These are phyloP conservation scores for Fusarium redolens DNA, from an alignment of 2,329 filamentous ascomycete genomes.

Conservation along the genomic window DNA sequence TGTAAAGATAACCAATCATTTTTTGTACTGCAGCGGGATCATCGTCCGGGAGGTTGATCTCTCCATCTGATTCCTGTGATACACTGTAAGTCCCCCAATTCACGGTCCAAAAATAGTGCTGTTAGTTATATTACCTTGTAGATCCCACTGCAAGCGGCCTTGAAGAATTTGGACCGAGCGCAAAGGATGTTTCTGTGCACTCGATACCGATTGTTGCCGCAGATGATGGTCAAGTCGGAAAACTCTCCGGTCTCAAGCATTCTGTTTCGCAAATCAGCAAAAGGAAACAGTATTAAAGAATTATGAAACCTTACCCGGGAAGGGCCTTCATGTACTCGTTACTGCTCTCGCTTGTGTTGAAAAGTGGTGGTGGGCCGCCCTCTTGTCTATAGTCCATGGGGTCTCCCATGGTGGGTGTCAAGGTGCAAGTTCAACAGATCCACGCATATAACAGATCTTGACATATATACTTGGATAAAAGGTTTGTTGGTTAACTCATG, in stretches of 20 bases:
- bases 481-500: fast-evolving
- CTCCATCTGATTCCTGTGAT: not conserved
- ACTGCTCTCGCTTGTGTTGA: not conserved
- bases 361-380: not conserved
- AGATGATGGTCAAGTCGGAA: constrained; percentile 14
- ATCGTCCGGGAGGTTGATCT: constrained; percentile 9
- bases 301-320: not conserved
- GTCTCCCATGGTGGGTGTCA: not conserved
- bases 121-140: not conserved
- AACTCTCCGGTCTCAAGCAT: fast-evolving
- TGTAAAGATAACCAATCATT: constrained; percentile 17
- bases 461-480: fast-evolving
- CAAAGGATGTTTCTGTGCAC: constrained; percentile 13
- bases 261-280: not conserved
- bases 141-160: not conserved
- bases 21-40: constrained; percentile 1
- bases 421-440: not conserved
- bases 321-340: not conserved
- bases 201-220: not conserved
- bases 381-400: not conserved
- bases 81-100: not conserved
- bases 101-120: too few relatives aligned
- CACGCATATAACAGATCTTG: fast-evolving
- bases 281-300: too few relatives aligned
- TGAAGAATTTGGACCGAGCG: constrained; percentile 7